phyloP scores from a whole-genome alignment of 768 basidiomycete genomes.

The Hericium erinaceus region DNA sequence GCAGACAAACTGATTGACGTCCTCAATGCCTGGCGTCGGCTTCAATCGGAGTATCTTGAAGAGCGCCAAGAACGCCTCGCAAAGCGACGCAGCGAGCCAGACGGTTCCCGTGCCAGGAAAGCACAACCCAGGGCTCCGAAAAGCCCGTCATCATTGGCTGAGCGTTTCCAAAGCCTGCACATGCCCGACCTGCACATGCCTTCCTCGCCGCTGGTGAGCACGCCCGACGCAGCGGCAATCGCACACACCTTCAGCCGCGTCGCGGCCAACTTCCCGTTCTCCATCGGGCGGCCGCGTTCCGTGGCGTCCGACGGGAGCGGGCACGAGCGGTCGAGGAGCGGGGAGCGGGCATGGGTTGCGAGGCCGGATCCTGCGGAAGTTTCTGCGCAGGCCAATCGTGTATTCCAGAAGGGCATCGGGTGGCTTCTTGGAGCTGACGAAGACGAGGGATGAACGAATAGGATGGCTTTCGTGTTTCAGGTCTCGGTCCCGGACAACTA shows the following conservation, averaged over 20 bases:
- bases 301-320: conserved; percentile 28
- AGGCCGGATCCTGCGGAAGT: conserved; percentile 41
- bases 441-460: neutral
- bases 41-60: conserved; percentile 59
- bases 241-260: conserved; percentile 76
- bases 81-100: conserved; percentile 11
- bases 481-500: neutral
- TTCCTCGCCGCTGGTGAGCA: conserved; percentile 54
- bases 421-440: conserved; percentile 92
- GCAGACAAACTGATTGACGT: conserved; percentile 69
- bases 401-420: conserved; percentile 84
- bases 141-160: conserved; percentile 36
- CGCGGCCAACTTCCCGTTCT: conserved; percentile 67
- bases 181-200: conserved; percentile 67
- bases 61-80: conserved; percentile 36
- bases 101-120: neutral
- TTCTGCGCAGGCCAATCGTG: conserved; percentile 65
- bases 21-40: conserved; percentile 64
- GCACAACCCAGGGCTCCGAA: neutral
- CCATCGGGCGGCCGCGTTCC: conserved; percentile 25
- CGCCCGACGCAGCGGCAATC: conserved; percentile 72
- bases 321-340: conserved; percentile 25
- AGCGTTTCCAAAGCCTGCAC: conserved; percentile 55
- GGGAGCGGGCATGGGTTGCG: conserved; percentile 21
- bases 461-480: neutral